Evolutionary conservation across 2,329 filamentous ascomycete genomes (phyloP).

Genomic region (Shiraia sp.): DNA sequence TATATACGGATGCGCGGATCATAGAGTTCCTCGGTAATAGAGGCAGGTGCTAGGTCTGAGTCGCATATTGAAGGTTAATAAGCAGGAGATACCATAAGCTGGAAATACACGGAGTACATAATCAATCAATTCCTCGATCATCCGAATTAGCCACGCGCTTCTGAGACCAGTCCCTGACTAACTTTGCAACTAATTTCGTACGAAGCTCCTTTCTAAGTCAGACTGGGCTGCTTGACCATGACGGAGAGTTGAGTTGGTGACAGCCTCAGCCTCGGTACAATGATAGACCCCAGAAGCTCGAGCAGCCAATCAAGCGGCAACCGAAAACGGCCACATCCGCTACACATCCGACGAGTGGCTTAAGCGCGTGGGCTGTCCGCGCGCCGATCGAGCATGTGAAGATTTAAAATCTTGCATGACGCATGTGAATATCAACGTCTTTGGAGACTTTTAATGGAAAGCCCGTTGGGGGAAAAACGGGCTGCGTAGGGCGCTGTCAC

Average conservation of each 20-base stretch:
- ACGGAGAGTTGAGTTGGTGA: background rate
- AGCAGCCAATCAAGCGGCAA: slow-evolving; percentile 1
- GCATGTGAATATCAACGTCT: background rate
- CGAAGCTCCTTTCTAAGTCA: no score
- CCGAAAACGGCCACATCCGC: slow-evolving; percentile 1
- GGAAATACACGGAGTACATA: no score
- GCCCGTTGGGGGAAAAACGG: background rate
- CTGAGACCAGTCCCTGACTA: no score
- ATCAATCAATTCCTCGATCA: no score
- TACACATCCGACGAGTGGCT: background rate
- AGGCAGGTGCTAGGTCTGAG: no score
- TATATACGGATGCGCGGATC: slow-evolving; percentile 1
- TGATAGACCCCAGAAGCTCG: background rate
- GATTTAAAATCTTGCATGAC: background rate
- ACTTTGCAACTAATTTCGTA: no score
- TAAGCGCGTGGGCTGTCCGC: background rate
- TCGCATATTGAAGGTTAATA: no score
- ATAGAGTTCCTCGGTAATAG: no score
- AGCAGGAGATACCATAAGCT: no score
- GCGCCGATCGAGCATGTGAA: slow-evolving; percentile 5
- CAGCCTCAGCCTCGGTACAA: slow-evolving; percentile 2
- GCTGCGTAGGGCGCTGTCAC: no score
- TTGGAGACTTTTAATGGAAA: background rate
- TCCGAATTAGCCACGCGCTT: no score
- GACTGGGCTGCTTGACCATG: no score